Percentiles rank a stretch among this genome's conserved stretches.
Conservation (phyloP, 352 stramenopile species). For the Phytophthora cactorum region DNA sequence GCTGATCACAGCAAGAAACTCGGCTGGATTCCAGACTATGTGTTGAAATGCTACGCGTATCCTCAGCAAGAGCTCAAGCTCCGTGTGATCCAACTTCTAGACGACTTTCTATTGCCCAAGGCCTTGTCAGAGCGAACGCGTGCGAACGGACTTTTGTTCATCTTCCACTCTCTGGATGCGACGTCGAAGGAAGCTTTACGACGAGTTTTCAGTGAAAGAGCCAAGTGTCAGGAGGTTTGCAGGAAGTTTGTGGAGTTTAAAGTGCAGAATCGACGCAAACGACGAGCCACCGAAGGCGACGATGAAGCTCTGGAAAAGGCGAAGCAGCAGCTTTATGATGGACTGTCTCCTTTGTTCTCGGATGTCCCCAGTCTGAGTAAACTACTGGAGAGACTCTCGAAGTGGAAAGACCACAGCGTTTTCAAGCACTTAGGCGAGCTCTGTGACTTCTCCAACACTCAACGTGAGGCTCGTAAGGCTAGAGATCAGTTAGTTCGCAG, state of each 20-base stretch:
- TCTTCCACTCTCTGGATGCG: constrained; percentile 72
- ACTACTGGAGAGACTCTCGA: constrained; percentile 66
- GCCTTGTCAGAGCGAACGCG: constrained; percentile 51
- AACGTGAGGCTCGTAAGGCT: constrained; percentile 54
- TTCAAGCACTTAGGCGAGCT: constrained; percentile 76
- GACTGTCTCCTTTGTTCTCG: constrained; percentile 57
- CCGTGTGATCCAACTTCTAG: constrained; percentile 80
- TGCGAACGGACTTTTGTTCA: constrained; percentile 73
- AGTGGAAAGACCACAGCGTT: constrained; percentile 81
- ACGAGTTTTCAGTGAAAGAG: constrained; percentile 68
- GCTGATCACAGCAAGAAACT: constrained; percentile 64
- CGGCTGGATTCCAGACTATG: constrained; percentile 82
- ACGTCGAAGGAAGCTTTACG: constrained; percentile 75
- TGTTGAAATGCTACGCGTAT: constrained; percentile 89
- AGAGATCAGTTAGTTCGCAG: constrained; percentile 78
- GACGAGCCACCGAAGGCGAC: constrained; percentile 13
- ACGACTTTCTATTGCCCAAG: constrained; percentile 88
- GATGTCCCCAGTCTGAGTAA: constrained; percentile 63
- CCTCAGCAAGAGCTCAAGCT: constrained; percentile 84
- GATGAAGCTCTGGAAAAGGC: constrained; percentile 31
- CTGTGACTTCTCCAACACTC: constrained; percentile 58
- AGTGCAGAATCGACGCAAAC: constrained; percentile 45
- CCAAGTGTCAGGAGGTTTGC: constrained; percentile 48
- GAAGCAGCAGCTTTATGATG: constrained; percentile 43
- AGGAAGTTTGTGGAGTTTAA: constrained; percentile 58